A percentile compares a stretch with the other conserved stretches of the same genome.
Evolutionary conservation across 108 stramenopile genomes (phyloP).

Genomic region (Fragilariopsis cylindrus): DNA sequence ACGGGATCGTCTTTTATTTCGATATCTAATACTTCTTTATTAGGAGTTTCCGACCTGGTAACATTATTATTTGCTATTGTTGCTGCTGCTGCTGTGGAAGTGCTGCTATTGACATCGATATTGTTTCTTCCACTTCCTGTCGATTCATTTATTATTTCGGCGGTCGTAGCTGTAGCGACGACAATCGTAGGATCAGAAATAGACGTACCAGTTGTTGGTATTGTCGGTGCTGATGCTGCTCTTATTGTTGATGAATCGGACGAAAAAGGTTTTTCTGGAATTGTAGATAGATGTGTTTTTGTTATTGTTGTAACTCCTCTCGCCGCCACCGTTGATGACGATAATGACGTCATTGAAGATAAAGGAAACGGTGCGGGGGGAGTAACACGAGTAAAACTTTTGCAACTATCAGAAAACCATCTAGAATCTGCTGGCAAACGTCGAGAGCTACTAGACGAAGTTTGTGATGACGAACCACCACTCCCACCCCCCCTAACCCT

Average conservation of each 20-base stretch:
- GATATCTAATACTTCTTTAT: neutral
- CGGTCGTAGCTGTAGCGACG: no score
- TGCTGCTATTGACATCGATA: no score
- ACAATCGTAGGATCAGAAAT: neutral
- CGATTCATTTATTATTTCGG: no score
- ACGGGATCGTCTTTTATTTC: neutral
- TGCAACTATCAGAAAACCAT: conserved; percentile 59
- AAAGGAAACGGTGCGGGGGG: neutral
- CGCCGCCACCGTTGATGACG: neutral
- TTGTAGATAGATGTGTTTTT: neutral
- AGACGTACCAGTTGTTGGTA: neutral
- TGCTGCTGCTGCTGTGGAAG: neutral
- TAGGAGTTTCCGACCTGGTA: neutral
- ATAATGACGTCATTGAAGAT: conserved; percentile 4
- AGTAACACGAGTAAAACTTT: neutral
- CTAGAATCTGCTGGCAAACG: conserved; percentile 58
- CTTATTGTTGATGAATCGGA: neutral
- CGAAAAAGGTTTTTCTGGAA: neutral
- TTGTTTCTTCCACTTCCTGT: no score
- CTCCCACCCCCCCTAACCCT: neutral
- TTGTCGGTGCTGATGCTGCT: neutral
- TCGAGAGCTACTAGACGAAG: conserved; percentile 16
- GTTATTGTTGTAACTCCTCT: neutral
- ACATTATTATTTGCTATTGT: neutral
- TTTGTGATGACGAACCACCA: conserved; percentile 2